A percentile compares a stretch with the other conserved stretches of the same genome.
Evolutionary conservation across 1,139 yeast species (phyloP).

Genomic region (Nakaseomyces kungkrabaensis): DNA sequence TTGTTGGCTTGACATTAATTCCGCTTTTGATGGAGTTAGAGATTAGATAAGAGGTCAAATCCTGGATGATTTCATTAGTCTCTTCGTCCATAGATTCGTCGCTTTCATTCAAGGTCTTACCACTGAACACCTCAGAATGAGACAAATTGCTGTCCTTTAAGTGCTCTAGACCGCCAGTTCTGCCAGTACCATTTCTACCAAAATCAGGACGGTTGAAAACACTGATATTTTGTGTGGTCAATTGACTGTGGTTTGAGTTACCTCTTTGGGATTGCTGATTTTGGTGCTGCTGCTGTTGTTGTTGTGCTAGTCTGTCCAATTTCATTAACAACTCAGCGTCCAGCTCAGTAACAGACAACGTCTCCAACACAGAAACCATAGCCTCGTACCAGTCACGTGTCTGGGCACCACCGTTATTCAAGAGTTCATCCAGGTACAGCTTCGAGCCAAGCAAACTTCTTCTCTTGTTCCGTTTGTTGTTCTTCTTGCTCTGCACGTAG

Average conservation of each 20-base stretch:
- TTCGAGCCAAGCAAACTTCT: constrained; percentile 5
- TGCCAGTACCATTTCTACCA: not conserved
- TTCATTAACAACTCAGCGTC: not conserved
- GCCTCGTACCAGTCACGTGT: constrained; percentile 4
- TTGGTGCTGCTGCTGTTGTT: not conserved
- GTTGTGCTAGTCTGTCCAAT: not conserved
- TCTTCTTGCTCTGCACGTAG: constrained; percentile 11
- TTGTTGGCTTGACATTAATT: constrained; percentile 20
- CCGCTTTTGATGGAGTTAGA: constrained; percentile 25
- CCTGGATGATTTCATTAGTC: constrained; percentile 15
- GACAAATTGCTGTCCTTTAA: not conserved
- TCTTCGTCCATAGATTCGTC: constrained; percentile 8
- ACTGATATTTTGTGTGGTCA: not conserved
- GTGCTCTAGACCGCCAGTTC: constrained; percentile 3
- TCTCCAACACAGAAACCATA: constrained; percentile 1
- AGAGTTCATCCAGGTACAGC: constrained; percentile 10
- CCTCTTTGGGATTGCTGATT: not conserved
- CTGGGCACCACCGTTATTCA: constrained; percentile 3
- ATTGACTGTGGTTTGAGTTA: not conserved
- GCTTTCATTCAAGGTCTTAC: constrained; percentile 3
- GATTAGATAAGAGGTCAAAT: constrained; percentile 23
- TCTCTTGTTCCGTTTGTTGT: constrained; percentile 4
- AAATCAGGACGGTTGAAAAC: not conserved
- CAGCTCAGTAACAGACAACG: constrained; percentile 2
- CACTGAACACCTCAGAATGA: constrained; percentile 5